Evolutionary conservation across 371 early-diverging fungal species (phyloP).

Genomic region (Syncephalastrum sp.): DNA sequence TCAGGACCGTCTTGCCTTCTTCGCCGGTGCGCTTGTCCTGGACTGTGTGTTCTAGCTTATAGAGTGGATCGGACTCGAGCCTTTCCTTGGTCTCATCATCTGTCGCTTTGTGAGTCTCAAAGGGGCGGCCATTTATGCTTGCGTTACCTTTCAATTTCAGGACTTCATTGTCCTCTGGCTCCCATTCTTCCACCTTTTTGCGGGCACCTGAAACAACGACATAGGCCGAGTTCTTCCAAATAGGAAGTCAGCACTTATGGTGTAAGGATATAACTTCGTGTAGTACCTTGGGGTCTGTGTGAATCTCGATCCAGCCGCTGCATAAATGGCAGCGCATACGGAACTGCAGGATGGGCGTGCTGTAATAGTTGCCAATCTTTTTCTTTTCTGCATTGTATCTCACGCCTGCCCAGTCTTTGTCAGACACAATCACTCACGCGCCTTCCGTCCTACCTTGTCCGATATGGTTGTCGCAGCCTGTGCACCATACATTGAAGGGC

Average conservation of each 20-base stretch:
- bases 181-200: constrained; percentile 74
- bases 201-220: constrained; percentile 76
- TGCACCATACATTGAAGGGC: constrained; percentile 92
- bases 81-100: constrained; percentile 60
- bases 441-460: constrained; percentile 65
- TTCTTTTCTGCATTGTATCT: constrained; percentile 96
- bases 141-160: constrained; percentile 51
- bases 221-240: constrained; percentile 72
- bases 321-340: constrained; percentile 94
- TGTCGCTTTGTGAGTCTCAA: constrained; percentile 9
- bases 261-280: no score
- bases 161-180: constrained; percentile 70
- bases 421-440: background rate
- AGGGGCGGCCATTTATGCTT: constrained; percentile 2
- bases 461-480: constrained; percentile 80
- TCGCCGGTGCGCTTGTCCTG: constrained; percentile 55
- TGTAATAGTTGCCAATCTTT: constrained; percentile 85
- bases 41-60: constrained; percentile 65
- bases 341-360: constrained; percentile 86
- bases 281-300: constrained; percentile 91
- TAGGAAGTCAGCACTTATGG: no score
- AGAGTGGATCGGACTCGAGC: constrained; percentile 65
- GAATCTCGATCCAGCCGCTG: constrained; percentile 85
- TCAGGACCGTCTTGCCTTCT: constrained; percentile 51
- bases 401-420: constrained; percentile 55